Conservation (phyloP, 2,329 filamentous ascomycete genomes). For the Raffaelea deltoideospora region DNA sequence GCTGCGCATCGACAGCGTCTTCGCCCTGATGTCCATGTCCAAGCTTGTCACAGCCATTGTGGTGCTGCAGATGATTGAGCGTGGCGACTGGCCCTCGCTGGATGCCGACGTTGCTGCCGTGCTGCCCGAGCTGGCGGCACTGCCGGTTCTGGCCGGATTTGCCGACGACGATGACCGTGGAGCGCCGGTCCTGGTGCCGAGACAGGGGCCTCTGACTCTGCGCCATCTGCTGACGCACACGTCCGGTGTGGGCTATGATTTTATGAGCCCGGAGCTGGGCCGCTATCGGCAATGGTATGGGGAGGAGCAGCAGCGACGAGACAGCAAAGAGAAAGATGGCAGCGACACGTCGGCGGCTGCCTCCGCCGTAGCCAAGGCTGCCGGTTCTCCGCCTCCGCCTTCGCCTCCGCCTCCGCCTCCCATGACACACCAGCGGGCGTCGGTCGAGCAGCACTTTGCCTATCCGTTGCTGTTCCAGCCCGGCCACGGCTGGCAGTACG, state of each 20-base stretch:
- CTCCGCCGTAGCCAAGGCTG: background rate
- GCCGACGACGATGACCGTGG: background rate
- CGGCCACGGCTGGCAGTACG: slow-evolving; percentile 9
- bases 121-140: slow-evolving; percentile 10
- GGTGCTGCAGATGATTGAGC: slow-evolving; percentile 30
- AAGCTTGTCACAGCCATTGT: slow-evolving; percentile 30
- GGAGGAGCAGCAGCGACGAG: too few relatives aligned
- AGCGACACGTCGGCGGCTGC: background rate
- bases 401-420: too few relatives aligned
- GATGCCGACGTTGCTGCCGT: slow-evolving; percentile 25
- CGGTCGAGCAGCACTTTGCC: slow-evolving; percentile 6
- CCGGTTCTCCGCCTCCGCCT: background rate
- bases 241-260: slow-evolving; percentile 6
- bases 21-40: slow-evolving; percentile 20
- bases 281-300: slow-evolving; percentile 3
- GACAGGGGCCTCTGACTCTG: slow-evolving; percentile 8
- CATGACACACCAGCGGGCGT: background rate
- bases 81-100: slow-evolving; percentile 24
- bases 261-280: slow-evolving; percentile 5
- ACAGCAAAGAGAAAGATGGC: too few relatives aligned
- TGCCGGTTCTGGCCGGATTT: slow-evolving; percentile 6
- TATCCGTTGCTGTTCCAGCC: slow-evolving; percentile 9
- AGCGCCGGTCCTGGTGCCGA: slow-evolving; percentile 1
- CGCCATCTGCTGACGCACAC: slow-evolving; percentile 9
- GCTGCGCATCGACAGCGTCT: slow-evolving; percentile 14